phyloP scores from a whole-genome alignment of 108 stramenopile species.

The Fragilaria radians region DNA sequence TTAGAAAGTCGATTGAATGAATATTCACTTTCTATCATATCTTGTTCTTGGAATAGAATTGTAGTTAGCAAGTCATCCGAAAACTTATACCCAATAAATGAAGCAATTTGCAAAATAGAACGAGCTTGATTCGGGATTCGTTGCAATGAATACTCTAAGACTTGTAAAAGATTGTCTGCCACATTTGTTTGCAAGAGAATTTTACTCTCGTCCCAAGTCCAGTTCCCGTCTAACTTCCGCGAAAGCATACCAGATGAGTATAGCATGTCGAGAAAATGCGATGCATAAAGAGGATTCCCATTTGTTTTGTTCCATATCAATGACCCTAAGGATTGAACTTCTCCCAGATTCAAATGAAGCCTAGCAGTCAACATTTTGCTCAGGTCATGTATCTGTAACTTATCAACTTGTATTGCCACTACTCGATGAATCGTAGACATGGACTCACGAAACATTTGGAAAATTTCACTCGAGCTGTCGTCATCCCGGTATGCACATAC shows the following conservation, averaged over 20 bases:
- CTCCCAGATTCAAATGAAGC: not conserved
- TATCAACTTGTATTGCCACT: not conserved
- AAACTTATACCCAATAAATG: not conserved
- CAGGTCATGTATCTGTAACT: not conserved
- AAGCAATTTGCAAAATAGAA: not conserved
- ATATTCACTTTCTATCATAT: not conserved
- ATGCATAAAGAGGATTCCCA: not conserved
- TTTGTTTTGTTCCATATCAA: not conserved
- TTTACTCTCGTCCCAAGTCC: not conserved
- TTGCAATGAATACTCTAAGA: not conserved
- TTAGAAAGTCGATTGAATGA: not conserved
- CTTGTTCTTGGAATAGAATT: not conserved
- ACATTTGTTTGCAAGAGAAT: not conserved
- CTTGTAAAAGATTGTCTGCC: not conserved
- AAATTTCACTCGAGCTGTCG: not conserved
- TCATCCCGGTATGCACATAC: constrained; percentile 1
- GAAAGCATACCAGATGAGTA: not conserved
- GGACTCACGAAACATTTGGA: not conserved
- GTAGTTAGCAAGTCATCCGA: not conserved
- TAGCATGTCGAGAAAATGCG: not conserved
- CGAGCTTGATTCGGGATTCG: not conserved
- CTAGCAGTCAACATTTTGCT: not conserved
- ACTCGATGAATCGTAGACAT: not conserved
- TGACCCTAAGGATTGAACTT: not conserved
- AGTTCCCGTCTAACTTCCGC: not conserved